Evolutionary conservation across 75 land plant genomes (phyloP).

Genomic region (Pinus tabuliformis): DNA sequence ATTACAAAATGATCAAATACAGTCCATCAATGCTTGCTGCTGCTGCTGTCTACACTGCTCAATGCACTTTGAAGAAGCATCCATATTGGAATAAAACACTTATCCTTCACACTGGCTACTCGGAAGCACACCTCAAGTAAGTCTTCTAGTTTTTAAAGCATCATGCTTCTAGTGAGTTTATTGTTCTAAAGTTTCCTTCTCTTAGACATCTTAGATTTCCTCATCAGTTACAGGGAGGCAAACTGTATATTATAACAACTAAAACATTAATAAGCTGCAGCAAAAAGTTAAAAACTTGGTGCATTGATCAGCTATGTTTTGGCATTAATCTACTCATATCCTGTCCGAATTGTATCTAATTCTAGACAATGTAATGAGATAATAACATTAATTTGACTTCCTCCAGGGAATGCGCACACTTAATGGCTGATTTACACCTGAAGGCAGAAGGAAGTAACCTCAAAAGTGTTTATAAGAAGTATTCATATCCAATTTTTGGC

Average conservation of each 20-base stretch:
- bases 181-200: no score
- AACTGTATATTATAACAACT: background rate
- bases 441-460: slow-evolving; percentile 14
- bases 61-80: slow-evolving; percentile 50
- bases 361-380: no score
- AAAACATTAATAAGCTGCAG: no score
- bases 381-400: no score
- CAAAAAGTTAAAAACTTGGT: no score
- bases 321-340: no score
- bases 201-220: no score
- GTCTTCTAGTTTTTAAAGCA: no score
- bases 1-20: slow-evolving; percentile 54
- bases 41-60: slow-evolving; percentile 85
- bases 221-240: no score
- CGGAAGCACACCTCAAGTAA: slow-evolving; percentile 24
- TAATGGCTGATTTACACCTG: slow-evolving; percentile 17
- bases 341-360: no score
- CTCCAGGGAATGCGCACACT: slow-evolving; percentile 25
- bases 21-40: slow-evolving; percentile 83
- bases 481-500: slow-evolving; percentile 5
- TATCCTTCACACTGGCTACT: slow-evolving; percentile 70
- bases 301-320: no score
- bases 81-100: slow-evolving; percentile 77
- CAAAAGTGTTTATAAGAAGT: slow-evolving; percentile 13
- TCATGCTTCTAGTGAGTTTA: no score